These are phyloP conservation scores for Allomyces macrogynus DNA, from an alignment of 192 early-diverging fungal genomes.

Conservation along the genomic window DNA sequence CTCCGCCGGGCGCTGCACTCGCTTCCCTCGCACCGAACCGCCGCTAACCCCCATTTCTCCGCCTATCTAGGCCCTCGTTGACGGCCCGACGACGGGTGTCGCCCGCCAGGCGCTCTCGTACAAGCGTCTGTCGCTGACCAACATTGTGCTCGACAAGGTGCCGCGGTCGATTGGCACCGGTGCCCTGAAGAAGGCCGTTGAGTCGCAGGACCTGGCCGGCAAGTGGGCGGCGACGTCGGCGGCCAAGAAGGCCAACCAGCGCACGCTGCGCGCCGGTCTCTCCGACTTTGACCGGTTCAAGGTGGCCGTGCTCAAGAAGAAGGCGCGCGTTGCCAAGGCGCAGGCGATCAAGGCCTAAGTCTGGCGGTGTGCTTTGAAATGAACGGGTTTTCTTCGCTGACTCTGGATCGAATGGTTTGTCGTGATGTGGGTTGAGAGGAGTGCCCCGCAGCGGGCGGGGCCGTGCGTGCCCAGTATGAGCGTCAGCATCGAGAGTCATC, in stretches of 20 bases:
- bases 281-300: conserved; percentile 98
- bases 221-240: conserved; percentile 76
- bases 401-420: no score
- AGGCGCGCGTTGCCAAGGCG: conserved; percentile 15
- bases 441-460: no score
- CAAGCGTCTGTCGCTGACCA: conserved; percentile 82
- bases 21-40: no score
- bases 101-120: conserved; percentile 64
- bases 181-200: conserved; percentile 57
- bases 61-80: conserved; percentile 55
- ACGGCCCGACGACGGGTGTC: conserved; percentile 92
- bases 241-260: conserved; percentile 87
- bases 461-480: no score
- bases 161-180: conserved; percentile 61
- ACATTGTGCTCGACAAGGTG: conserved; percentile 60
- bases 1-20: no score
- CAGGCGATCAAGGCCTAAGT: background rate
- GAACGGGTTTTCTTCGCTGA: no score
- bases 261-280: conserved; percentile 52
- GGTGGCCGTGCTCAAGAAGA: conserved; percentile 79
- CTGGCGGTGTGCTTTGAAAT: no score
- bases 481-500: no score
- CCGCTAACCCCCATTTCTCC: no score
- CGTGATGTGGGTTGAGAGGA: no score
- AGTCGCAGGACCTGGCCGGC: conserved; percentile 60